Evolutionary conservation across 1,284 basidiomycete species (phyloP).

Genomic region (Peniophora sp.): DNA sequence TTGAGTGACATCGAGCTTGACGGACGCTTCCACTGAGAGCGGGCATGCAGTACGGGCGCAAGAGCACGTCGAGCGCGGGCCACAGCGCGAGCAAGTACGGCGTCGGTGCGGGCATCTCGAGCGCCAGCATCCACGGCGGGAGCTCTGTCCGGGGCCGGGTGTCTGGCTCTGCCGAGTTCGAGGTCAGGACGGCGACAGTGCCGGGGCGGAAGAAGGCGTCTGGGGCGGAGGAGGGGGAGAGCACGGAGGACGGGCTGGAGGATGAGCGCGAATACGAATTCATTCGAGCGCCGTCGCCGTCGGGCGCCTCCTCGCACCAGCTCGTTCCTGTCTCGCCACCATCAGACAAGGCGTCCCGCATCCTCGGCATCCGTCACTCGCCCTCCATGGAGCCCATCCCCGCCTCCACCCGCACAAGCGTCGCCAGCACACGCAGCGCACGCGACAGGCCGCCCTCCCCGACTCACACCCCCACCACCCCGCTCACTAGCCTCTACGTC

Average conservation of each 20-base stretch:
- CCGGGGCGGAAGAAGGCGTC: background rate
- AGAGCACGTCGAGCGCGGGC: no score
- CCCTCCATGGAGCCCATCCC: constrained; percentile 77
- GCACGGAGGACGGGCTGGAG: constrained; percentile 32
- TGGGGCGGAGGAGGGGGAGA: constrained; percentile 11
- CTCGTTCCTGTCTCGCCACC: constrained; percentile 23
- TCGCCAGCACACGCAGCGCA: constrained; percentile 69
- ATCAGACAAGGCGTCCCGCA: constrained; percentile 53
- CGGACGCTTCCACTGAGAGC: no score
- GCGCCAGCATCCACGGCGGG: no score
- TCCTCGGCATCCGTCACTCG: constrained; percentile 66
- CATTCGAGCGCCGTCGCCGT: background rate
- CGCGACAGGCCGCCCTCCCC: constrained; percentile 43
- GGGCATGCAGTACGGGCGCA: no score
- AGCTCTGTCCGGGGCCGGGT: background rate
- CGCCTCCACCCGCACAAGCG: constrained; percentile 61
- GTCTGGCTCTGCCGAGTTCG: constrained; percentile 10
- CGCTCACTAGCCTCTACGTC: constrained; percentile 76
- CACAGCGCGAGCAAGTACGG: no score
- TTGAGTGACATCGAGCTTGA: no score
- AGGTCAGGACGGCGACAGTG: constrained; percentile 8
- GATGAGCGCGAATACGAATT: constrained; percentile 69
- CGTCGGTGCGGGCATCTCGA: no score
- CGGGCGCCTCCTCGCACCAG: background rate
- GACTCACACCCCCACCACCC: constrained; percentile 54